Conservation (phyloP, 2,329 filamentous ascomycete species). For the Claviceps citrina region DNA sequence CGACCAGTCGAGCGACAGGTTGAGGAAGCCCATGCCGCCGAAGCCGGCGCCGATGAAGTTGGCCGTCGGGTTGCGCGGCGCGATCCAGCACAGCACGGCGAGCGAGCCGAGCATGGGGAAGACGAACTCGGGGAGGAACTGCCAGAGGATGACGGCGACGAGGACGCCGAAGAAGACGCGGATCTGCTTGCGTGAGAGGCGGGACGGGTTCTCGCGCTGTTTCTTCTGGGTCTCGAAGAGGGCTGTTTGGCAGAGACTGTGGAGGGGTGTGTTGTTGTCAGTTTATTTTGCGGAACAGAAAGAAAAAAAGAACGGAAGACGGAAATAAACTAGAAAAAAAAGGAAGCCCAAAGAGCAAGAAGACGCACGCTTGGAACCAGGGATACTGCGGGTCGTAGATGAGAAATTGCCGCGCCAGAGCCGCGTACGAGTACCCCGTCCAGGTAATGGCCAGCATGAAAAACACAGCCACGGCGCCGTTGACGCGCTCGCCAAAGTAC, state of each 20-base stretch:
- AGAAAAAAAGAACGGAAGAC: not conserved
- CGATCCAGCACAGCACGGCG: constrained; percentile 49
- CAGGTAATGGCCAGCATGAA: constrained; percentile 45
- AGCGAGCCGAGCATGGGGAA: constrained; percentile 45
- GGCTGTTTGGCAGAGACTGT: constrained; percentile 34
- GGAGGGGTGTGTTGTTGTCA: not conserved
- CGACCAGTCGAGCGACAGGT: constrained; percentile 45
- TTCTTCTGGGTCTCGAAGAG: constrained; percentile 42
- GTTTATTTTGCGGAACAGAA: not conserved
- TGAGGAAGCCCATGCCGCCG: constrained; percentile 47
- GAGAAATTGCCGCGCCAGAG: constrained; percentile 39
- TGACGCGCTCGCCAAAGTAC: constrained; percentile 37
- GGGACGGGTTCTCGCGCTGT: constrained; percentile 33
- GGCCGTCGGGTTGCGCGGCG: constrained; percentile 38
- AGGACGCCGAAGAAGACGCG: constrained; percentile 40
- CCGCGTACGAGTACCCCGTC: constrained; percentile 43
- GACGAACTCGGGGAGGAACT: constrained; percentile 45
- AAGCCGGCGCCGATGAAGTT: constrained; percentile 46
- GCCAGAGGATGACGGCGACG: constrained; percentile 39
- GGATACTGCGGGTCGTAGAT: constrained; percentile 37
- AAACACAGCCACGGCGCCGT: constrained; percentile 38
- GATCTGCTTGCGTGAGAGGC: constrained; percentile 36
- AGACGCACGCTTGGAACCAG: constrained; percentile 24
- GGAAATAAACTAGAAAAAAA: not conserved
- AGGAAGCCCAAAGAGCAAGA: not conserved